These are phyloP conservation scores for Calonectria hongkongensis DNA, from an alignment of 2,329 filamentous ascomycete species.

Conservation along the genomic window DNA sequence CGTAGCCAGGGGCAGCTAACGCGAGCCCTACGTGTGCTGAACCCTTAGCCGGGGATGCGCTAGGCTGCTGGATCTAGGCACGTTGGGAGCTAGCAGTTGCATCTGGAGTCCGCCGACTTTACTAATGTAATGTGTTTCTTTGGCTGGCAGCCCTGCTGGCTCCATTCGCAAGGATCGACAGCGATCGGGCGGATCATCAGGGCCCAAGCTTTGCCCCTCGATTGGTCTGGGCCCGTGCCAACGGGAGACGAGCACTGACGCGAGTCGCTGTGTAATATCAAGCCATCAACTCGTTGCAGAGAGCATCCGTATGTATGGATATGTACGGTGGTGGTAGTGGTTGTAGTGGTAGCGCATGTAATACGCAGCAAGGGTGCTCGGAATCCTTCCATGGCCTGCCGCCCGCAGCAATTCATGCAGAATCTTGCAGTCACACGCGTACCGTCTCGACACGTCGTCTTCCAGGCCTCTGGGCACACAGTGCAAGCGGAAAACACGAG, in stretches of 20 bases:
- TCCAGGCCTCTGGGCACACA: background rate
- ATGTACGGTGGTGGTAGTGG: background rate
- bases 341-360: background rate
- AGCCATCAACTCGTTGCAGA: background rate
- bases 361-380: background rate
- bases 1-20: constrained; percentile 13
- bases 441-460: background rate
- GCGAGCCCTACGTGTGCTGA: background rate
- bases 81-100: background rate
- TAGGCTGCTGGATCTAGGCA: constrained; percentile 1
- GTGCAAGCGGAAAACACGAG: constrained; percentile 1
- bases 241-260: constrained; percentile 2
- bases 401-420: constrained; percentile 10
- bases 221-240: constrained; percentile 26
- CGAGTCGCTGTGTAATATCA: constrained; percentile 5
- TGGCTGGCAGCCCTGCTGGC: constrained; percentile 8
- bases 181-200: constrained; percentile 26
- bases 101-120: constrained; percentile 1
- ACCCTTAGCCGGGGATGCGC: background rate
- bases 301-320: too few relatives aligned
- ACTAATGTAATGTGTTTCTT: constrained; percentile 12
- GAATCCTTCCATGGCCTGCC: constrained; percentile 12
- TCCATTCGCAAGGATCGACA: constrained; percentile 15
- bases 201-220: constrained; percentile 26
- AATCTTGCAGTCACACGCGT: background rate